phyloP scores from a whole-genome alignment of 805 yeast species.

The Tetrapisispora fleetii region DNA sequence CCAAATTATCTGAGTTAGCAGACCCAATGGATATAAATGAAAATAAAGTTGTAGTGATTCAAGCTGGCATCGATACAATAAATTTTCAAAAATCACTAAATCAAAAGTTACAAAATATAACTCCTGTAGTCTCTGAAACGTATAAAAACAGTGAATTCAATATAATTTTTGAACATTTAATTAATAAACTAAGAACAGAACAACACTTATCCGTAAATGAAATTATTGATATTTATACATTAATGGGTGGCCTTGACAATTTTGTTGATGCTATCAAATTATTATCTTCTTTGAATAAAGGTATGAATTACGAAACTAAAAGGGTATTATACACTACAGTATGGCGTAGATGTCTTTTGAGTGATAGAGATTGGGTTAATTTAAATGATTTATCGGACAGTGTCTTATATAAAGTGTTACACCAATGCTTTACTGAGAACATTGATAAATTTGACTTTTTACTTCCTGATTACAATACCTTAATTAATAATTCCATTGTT shows the following conservation, averaged over 20 bases:
- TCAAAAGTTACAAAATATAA: conserved; percentile 20
- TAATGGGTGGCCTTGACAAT: conserved; percentile 31
- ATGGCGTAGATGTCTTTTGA: conserved; percentile 51
- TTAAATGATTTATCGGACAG: conserved; percentile 38
- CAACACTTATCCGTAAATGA: conserved; percentile 36
- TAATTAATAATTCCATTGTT: neutral
- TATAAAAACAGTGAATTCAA: conserved; percentile 16
- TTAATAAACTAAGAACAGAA: conserved; percentile 20
- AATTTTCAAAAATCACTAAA: conserved; percentile 39
- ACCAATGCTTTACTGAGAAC: conserved; percentile 28
- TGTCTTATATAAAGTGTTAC: conserved; percentile 37
- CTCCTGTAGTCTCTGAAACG: conserved; percentile 16
- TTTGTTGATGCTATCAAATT: conserved; percentile 43
- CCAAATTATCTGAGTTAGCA: conserved; percentile 56
- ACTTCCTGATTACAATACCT: conserved; percentile 21
- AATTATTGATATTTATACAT: conserved; percentile 43
- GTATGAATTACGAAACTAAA: conserved; percentile 25
- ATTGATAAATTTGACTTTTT: conserved; percentile 20
- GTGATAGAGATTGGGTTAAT: conserved; percentile 38
- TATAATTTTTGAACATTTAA: conserved; percentile 16
- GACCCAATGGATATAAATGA: conserved; percentile 9
- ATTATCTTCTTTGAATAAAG: conserved; percentile 31
- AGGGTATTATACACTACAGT: conserved; percentile 30
- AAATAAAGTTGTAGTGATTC: conserved; percentile 33
- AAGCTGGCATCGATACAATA: conserved; percentile 38